These are phyloP conservation scores for Candida boidinii DNA, from an alignment of 805 yeast genomes.

Conservation along the genomic window DNA sequence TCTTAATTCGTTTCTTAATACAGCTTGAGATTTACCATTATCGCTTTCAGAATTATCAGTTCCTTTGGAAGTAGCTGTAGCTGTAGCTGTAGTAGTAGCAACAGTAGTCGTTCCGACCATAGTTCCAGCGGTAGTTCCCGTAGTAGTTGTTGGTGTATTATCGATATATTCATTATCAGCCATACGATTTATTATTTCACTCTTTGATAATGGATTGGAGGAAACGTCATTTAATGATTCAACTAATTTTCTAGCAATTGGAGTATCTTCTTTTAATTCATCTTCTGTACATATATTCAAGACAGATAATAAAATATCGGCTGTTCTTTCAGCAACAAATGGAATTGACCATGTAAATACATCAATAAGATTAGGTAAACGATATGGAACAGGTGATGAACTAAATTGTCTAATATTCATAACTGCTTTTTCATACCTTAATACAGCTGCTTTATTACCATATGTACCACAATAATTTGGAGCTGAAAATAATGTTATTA, in stretches of 20 bases:
- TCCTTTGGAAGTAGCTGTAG: constrained; percentile 13
- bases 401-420: constrained; percentile 95
- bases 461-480: constrained; percentile 91
- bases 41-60: constrained; percentile 10
- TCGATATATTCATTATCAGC: background rate
- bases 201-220: too few relatives aligned
- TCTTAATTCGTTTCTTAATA: constrained; percentile 42
- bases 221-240: constrained; percentile 19
- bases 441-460: constrained; percentile 90
- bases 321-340: constrained; percentile 92
- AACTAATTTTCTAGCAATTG: constrained; percentile 35
- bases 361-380: constrained; percentile 95
- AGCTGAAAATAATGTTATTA: constrained; percentile 88
- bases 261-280: constrained; percentile 73
- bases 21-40: constrained; percentile 8
- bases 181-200: too few relatives aligned
- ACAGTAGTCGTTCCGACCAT: constrained; percentile 1
- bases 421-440: constrained; percentile 84
- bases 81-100: constrained; percentile 3
- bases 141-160: background rate
- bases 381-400: constrained; percentile 89
- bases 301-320: constrained; percentile 85
- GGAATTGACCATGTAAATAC: constrained; percentile 97
- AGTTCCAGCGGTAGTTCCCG: background rate
- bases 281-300: constrained; percentile 93